Conservation (phyloP, 2,329 filamentous ascomycete species). For the Thielaviopsis punctulata region DNA sequence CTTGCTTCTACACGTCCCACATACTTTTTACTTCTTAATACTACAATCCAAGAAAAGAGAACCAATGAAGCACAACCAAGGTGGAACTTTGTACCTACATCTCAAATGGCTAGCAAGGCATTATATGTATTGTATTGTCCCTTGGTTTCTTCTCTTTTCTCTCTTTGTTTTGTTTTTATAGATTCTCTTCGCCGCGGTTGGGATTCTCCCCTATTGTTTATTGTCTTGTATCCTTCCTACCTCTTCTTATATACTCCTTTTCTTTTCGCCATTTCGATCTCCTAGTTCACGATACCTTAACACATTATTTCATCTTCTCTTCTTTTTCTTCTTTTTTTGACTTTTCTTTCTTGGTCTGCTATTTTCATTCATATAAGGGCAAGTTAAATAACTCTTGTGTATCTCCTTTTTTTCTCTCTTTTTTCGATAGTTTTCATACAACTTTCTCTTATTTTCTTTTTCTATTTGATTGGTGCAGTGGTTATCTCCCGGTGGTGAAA, state of each 20-base stretch:
- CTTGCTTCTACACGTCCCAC: neutral
- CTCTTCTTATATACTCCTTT: neutral
- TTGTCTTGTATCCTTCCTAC: neutral
- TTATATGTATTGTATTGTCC: neutral
- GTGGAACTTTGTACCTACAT: neutral
- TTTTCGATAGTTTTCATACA: neutral
- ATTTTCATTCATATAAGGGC: neutral
- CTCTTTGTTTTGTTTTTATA: neutral
- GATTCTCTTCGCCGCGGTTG: neutral
- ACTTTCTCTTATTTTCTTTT: neutral
- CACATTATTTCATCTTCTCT: neutral
- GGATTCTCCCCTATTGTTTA: neutral
- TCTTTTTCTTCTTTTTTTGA: neutral
- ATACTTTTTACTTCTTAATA: neutral
- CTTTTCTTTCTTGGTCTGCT: neutral
- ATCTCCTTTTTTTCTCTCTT: neutral
- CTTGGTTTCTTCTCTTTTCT: neutral
- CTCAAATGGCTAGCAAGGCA: neutral
- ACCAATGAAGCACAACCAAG: neutral
- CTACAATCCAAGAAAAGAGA: neutral
- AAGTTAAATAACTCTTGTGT: neutral
- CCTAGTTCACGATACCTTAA: neutral
- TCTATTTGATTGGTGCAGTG: neutral
- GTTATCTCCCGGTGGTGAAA: neutral
- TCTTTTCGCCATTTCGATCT: neutral